These are phyloP conservation scores for Globisporangium cystogenes DNA, from an alignment of 352 stramenopile species.

Conservation along the genomic window DNA sequence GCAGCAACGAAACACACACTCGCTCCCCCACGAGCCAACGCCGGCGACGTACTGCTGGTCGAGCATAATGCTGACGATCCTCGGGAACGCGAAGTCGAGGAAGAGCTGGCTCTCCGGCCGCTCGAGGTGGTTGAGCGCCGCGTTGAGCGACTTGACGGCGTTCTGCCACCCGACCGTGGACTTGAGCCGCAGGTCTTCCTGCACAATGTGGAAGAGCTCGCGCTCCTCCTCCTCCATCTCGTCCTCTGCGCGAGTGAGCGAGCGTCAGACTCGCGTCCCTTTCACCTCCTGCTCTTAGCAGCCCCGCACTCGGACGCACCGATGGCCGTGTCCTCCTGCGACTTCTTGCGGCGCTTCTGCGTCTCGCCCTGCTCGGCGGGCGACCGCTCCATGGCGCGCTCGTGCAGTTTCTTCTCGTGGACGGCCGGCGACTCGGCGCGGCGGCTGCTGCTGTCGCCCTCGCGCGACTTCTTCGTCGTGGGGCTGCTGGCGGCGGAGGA, in stretches of 20 bases:
- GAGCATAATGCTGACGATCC: constrained; percentile 88
- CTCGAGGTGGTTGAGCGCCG: constrained; percentile 64
- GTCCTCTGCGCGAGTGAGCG: constrained; percentile 13
- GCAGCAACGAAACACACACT: too few species aligned
- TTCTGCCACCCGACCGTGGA: constrained; percentile 90
- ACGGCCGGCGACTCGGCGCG: background rate
- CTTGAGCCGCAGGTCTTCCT: constrained; percentile 82
- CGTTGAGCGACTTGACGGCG: constrained; percentile 79
- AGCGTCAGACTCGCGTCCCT: too few species aligned
- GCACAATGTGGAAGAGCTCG: constrained; percentile 79
- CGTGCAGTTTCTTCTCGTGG: constrained; percentile 54
- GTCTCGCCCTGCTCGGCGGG: constrained; percentile 39
- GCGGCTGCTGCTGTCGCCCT: constrained; percentile 3
- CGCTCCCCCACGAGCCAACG: too few species aligned
- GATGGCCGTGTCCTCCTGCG: constrained; percentile 30
- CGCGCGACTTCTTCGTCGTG: constrained; percentile 16
- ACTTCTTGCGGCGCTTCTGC: constrained; percentile 69
- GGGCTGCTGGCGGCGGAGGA: constrained; percentile 13
- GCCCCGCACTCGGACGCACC: constrained; percentile 8
- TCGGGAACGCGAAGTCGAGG: constrained; percentile 66
- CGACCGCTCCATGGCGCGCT: constrained; percentile 48
- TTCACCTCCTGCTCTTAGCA: background rate
- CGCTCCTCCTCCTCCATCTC: constrained; percentile 82
- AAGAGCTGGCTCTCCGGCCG: constrained; percentile 71
- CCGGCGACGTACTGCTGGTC: constrained; percentile 75